Evolutionary conservation across 208 protist genomes (phyloP), one percentile per base, ranked within the genome.

Genomic region (Leishmania turanica): DNA sequence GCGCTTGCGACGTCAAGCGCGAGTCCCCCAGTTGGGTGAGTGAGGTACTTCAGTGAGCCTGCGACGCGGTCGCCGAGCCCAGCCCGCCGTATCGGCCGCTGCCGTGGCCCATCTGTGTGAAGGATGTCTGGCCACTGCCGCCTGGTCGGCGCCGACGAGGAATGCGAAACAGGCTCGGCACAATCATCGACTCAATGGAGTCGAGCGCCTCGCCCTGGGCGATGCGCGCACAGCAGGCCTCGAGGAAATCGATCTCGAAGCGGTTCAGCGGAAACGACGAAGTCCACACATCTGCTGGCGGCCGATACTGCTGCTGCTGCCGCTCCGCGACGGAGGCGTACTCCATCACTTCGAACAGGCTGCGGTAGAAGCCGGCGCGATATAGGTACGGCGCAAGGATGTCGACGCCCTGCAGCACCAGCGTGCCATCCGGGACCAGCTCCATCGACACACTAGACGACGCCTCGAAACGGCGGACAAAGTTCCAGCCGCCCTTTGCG

Each of bases 181-280:
- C 90, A 13, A 91, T 88, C 31, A 94, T 83, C 27, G 81, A 84
- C 15, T 89, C 88, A 45, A 95, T 80, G 19, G 85, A 78, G 47
- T 91, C 91, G 31, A 87, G 71, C 6, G 60, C 47, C 79, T 88
- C 90, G 1, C 91, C 90, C 40, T 79, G 66, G 0, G 93, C 92
- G 7, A 98, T 79, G 37, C 95, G 90, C 40, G 90, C 76, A 81
- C 95, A 98, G 80, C 93, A 96, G 19, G 93, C 95, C 80, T 96
- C 93, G 21, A 98, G 66, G 76, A 98, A 98, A 84, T 98, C 95
- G 24, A 98, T 78, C 75, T 98, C 93, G 42, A 95, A 90, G 51
- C 93, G 84, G 5, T 87, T 89, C 37, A 96, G 89, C 31, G 87
- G 77, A 56, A 81, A 75, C 0, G 87, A 92, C 8, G 89, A 95